Base-by-base conservation (phyloP, 1,139 yeast genomes). In the Keqinozyma sinolaborantium region DNA sequence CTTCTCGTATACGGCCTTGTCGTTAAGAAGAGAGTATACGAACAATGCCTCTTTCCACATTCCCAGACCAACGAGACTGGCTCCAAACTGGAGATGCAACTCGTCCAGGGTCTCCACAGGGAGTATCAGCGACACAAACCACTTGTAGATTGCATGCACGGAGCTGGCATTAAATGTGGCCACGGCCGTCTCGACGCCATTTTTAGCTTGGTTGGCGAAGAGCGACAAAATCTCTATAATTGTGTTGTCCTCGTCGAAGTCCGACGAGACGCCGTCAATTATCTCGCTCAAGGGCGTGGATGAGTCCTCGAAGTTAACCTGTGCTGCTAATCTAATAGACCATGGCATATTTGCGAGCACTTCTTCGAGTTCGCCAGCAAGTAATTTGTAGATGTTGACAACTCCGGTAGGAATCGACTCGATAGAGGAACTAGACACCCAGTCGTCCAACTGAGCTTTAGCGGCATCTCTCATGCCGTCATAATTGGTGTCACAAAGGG, bases 401-500 rank as follows among this genome's bases (percentile, higher is more conserved):
- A 85, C 56, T 5, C 72, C 59, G 1, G 33, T 35, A 1, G 94
- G 88, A 29, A 84, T 71, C 7, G 58, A 55, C 5, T 56, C 51
- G 2, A 64, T 28, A 0, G 66, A 44, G 4, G 68, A 56, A n/a
- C 59, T 58, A 2, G 56, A 57, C 10, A 53, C 50, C 97, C 97
- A 90, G 30, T 71, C 76, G 3, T 62, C 58, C 14, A 90, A 56
- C 53, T 88, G 96, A 23, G 60, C 56, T 5, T 51, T 44, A 0
- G 96, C 90, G 33, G 77, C 61, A 1, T 50, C 48, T 34, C 71
- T 65, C 2, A 83, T 79, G 1, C 69, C 63, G 1, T 67, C 66
- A 44, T 80, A 84, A 41, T 82, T 79, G 0, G 92, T 74, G 26
- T 85, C 95, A 10, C 83, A 57, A 30, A 84, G 58, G 0, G 95